Evolutionary conservation across 2,329 filamentous ascomycete species (phyloP).

Genomic region (Orbilia brochopaga): DNA sequence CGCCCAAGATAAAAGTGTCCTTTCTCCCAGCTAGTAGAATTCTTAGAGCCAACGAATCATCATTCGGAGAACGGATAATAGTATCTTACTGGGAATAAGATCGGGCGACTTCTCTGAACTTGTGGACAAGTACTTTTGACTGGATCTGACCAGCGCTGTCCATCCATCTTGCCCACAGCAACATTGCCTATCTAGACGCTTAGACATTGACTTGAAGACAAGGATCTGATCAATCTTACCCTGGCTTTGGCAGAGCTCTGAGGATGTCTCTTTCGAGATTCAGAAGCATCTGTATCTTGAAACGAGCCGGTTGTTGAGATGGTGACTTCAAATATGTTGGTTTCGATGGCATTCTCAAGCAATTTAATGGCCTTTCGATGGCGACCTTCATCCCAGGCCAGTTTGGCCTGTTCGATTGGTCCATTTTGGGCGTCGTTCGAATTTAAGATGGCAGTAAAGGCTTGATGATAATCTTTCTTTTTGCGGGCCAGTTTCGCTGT

Average conservation of each 20-base stretch:
- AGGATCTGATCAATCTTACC: slow-evolving; percentile 18
- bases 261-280: slow-evolving; percentile 30
- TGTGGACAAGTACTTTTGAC: slow-evolving; percentile 75
- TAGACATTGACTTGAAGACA: slow-evolving; percentile 61
- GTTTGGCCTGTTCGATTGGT: slow-evolving; percentile 89
- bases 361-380: slow-evolving; percentile 94
- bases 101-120: slow-evolving; percentile 82
- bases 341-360: slow-evolving; percentile 81
- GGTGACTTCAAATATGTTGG: slow-evolving; percentile 71
- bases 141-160: slow-evolving; percentile 94
- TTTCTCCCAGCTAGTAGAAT: slow-evolving; percentile 77
- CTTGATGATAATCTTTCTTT: slow-evolving; percentile 79
- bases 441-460: slow-evolving; percentile 91
- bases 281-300: slow-evolving; percentile 32
- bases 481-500: slow-evolving; percentile 87
- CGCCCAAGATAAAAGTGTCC: slow-evolving; percentile 96
- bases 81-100: slow-evolving; percentile 57
- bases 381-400: slow-evolving; percentile 92
- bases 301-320: slow-evolving; percentile 56
- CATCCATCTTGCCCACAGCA: slow-evolving; percentile 94
- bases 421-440: slow-evolving; percentile 82
- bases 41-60: slow-evolving; percentile 46
- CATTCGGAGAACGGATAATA: slow-evolving; percentile 57
- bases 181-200: slow-evolving; percentile 74
- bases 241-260: slow-evolving; percentile 47